Evolutionary conservation across 2,329 filamentous ascomycete genomes (phyloP).

Genomic region (Hypoxylon sp.): DNA sequence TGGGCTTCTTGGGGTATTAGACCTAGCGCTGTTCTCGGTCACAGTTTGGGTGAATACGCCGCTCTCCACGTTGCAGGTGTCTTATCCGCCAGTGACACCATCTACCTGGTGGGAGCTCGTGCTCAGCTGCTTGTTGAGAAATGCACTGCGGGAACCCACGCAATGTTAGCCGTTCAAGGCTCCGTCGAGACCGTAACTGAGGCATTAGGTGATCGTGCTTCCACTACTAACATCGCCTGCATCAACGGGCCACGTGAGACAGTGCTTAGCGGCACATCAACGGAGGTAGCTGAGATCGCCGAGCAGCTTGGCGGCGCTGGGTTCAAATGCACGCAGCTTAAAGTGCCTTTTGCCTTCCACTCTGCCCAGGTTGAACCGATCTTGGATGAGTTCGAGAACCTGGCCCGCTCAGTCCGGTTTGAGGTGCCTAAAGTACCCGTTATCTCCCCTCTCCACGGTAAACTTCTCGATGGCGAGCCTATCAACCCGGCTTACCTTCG

Average conservation of each 20-base stretch:
- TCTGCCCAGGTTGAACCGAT: conserved; percentile 71
- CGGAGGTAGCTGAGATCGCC: conserved; percentile 51
- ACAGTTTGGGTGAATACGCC: conserved; percentile 77
- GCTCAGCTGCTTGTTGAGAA: conserved; percentile 70
- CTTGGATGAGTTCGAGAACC: conserved; percentile 64
- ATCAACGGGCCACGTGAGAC: conserved; percentile 79
- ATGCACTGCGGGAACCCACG: conserved; percentile 72
- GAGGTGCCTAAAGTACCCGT: conserved; percentile 65
- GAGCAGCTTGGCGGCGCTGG: conserved; percentile 57
- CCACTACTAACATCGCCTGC: conserved; percentile 67
- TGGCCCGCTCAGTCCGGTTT: conserved; percentile 63
- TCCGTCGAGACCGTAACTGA: conserved; percentile 61
- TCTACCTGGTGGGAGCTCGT: conserved; percentile 75
- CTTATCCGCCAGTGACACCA: conserved; percentile 73
- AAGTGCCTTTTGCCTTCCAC: conserved; percentile 73
- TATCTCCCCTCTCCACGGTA: conserved; percentile 72
- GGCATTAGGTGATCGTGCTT: conserved; percentile 54
- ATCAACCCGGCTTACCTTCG: conserved; percentile 70
- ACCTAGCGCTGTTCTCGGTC: conserved; percentile 64
- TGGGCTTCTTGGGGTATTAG: conserved; percentile 66
- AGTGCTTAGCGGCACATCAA: conserved; percentile 67
- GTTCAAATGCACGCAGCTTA: conserved; percentile 69
- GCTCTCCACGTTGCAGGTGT: conserved; percentile 76
- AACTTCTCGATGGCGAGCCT: conserved; percentile 65
- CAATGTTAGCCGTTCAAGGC: conserved; percentile 61